Evolutionary conservation across 2,329 filamentous ascomycete species (phyloP), one percentile per base, ranked within the genome.

Genomic region (Fusarium floridanum): DNA sequence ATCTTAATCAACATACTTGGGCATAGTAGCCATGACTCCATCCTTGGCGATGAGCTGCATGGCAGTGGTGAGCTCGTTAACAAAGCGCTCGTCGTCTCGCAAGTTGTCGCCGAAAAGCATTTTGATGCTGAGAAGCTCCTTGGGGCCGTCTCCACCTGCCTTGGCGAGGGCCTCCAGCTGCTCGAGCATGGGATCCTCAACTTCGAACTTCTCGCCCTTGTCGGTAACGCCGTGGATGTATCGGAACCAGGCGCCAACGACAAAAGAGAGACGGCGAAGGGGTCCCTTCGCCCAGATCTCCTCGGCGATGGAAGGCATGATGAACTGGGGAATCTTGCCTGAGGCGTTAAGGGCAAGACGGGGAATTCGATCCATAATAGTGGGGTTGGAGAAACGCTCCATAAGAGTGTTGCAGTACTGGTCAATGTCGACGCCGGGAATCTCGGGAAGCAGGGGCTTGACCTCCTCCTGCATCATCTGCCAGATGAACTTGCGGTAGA

Each of bases 391-490:
- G 82, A 89, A 89, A 41, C 87, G 87, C 79, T 87, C 86, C 70
- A 89, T 85, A 53, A 89, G 84, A 1, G 86, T 88, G 70, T 84
- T 80, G 83, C 86, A 88, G 81, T 89, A 89, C 74, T 86, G 73
- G 73, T 89, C 86, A 61, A 89, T 85, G 75, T 87, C 80, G 69
- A 88, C 86, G 41, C 86, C 87, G 0, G 83, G 82, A 41, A 89
- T 89, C 9, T 83, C 83, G 24, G 87, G 87, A 39, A 89, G 81
- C 17, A 87, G 81, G 0, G 87, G 87, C 82, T 88, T 88, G 66
- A 88, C 86, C 80, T 89, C 87, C 43, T 86, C 75, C 71, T 88
- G 86, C 87, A 88, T 88, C 86, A 88, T 88, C 80, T 88, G 84
- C 84, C 83, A 86, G 53, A 89, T 80, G 71, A 86, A 87, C 72